A percentile compares a stretch with the other conserved stretches of the same genome.
Evolutionary conservation across 1,284 basidiomycete species (phyloP).

Genomic region (Boletus calvinii): DNA sequence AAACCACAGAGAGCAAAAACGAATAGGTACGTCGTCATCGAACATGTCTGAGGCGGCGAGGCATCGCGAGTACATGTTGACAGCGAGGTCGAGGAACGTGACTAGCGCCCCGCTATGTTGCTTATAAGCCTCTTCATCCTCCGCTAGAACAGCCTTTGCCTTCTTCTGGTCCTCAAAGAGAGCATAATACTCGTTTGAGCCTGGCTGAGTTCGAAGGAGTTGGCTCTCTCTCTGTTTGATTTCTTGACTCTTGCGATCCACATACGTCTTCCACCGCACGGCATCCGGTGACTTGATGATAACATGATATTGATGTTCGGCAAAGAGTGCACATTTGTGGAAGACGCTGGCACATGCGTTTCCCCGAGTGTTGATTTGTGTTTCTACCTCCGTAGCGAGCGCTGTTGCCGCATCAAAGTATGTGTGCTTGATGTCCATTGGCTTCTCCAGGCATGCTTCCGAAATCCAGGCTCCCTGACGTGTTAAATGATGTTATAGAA

Average conservation of each 20-base stretch:
- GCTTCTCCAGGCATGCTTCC: slow-evolving; percentile 81
- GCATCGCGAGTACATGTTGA: slow-evolving; percentile 82
- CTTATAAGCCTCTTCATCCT: slow-evolving; percentile 61
- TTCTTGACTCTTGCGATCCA: slow-evolving; percentile 70
- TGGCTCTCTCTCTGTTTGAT: slow-evolving; percentile 50
- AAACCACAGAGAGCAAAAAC: slow-evolving; percentile 91
- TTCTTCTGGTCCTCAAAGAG: slow-evolving; percentile 41
- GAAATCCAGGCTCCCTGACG: slow-evolving; percentile 85
- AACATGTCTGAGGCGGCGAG: slow-evolving; percentile 68
- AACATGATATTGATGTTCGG: slow-evolving; percentile 81
- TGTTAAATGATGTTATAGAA: slow-evolving; percentile 1
- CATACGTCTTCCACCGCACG: slow-evolving; percentile 67
- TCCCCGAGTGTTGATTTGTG: slow-evolving; percentile 15
- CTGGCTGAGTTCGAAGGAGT: slow-evolving; percentile 34
- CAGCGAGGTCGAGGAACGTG: slow-evolving; percentile 70
- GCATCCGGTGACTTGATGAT: slow-evolving; percentile 73
- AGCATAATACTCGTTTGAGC: slow-evolving; percentile 25
- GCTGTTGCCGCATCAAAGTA: slow-evolving; percentile 70
- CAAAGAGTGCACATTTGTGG: slow-evolving; percentile 85
- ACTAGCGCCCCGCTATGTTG: slow-evolving; percentile 60
- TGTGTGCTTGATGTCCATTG: slow-evolving; percentile 66
- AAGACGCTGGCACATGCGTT: slow-evolving; percentile 63
- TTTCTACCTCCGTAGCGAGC: slow-evolving; percentile 37
- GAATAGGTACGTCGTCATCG: slow-evolving; percentile 77
- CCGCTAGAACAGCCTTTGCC: slow-evolving; percentile 40